Conservation (phyloP, 257 asterid genomes). For the Verbena officinalis region DNA sequence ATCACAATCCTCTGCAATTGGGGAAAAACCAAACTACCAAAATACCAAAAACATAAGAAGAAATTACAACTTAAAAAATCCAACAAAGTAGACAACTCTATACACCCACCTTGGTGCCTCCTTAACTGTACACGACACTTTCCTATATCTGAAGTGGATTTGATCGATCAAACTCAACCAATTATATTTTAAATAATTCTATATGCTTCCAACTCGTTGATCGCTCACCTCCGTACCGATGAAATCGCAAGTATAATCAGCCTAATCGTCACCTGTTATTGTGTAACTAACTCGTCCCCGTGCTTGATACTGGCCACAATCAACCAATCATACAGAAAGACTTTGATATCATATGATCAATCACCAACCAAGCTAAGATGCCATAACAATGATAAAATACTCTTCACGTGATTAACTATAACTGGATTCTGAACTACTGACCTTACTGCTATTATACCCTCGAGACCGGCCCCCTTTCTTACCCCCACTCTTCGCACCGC, state of each 20-base stretch:
- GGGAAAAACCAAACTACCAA: neutral
- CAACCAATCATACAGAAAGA: too few relatives aligned
- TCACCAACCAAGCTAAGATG: too few relatives aligned
- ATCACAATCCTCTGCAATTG: neutral
- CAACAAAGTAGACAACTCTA: neutral
- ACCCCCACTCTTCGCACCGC: constrained; percentile 38
- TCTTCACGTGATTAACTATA: neutral
- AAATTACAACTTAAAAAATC: neutral
- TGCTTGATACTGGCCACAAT: too few relatives aligned
- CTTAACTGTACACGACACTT: neutral
- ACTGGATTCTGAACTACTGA: constrained; percentile 26
- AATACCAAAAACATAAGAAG: too few relatives aligned
- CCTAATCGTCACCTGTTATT: too few relatives aligned
- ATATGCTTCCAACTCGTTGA: too few relatives aligned
- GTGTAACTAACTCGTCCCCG: too few relatives aligned
- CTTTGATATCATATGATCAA: too few relatives aligned
- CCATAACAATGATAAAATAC: too few relatives aligned
- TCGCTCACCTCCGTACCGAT: too few relatives aligned
- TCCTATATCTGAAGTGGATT: neutral
- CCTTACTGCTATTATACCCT: constrained; percentile 18
- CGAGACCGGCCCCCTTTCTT: constrained; percentile 25
- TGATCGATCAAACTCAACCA: neutral
- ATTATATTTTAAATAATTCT: neutral
- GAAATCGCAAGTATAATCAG: too few relatives aligned
- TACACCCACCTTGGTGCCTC: neutral